Percentiles rank a stretch among this genome's conserved stretches.
Conservation (phyloP, 108 stramenopile genomes). For the Stephanodiscus minutulus region DNA sequence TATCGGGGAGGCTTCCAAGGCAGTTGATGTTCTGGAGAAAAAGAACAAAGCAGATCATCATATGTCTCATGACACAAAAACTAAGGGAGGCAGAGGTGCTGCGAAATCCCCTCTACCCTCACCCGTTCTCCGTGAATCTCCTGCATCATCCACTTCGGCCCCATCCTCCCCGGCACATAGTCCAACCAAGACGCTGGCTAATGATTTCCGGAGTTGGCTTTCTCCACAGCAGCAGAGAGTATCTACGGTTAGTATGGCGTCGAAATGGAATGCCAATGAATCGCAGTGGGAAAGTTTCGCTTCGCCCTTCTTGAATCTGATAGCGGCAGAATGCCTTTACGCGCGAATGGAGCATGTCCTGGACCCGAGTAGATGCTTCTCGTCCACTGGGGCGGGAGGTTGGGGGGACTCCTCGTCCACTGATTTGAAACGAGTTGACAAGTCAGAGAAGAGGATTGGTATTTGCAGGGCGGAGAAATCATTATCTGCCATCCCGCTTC, state of each 20-base stretch:
- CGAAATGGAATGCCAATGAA: conserved; percentile 17
- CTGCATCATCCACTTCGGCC: background rate
- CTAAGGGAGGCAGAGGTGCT: background rate
- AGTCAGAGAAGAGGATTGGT: too few relatives aligned
- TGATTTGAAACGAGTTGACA: too few relatives aligned
- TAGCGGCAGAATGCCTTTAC: conserved; percentile 46
- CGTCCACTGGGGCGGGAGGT: background rate
- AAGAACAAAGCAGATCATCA: background rate
- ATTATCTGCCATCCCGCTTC: background rate
- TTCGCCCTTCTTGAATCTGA: conserved; percentile 45
- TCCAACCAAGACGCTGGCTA: background rate
- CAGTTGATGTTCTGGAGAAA: conserved; percentile 30
- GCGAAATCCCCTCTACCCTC: background rate
- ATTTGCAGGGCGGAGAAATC: background rate
- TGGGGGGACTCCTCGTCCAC: background rate
- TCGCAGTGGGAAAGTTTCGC: conserved; percentile 50
- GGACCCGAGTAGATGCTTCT: conserved; percentile 7
- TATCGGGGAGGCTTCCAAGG: conserved; percentile 25
- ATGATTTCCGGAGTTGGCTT: background rate
- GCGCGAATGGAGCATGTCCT: conserved; percentile 49
- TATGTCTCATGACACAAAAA: background rate
- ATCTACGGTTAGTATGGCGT: background rate
- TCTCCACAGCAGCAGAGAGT: background rate
- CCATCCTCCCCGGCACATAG: conserved; percentile 8
- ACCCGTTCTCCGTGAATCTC: background rate